Evolutionary conservation across 371 early-diverging fungal genomes (phyloP).

Genomic region (Globomyces sp.): DNA sequence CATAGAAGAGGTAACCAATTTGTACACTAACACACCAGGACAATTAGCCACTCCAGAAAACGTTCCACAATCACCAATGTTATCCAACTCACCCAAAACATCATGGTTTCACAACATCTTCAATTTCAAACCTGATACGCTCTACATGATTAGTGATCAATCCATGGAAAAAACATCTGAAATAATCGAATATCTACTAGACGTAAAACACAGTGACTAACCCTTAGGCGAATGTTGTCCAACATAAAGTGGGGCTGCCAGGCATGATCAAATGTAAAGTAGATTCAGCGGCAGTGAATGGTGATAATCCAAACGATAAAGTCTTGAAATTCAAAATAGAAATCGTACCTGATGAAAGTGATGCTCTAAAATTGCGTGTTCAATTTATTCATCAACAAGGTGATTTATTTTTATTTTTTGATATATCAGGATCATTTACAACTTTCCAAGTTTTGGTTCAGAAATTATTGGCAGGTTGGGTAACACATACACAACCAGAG

Average conservation of each 20-base stretch:
- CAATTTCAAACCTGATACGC: conserved; percentile 37
- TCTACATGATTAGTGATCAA: conserved; percentile 8
- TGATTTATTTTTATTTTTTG: conserved; percentile 11
- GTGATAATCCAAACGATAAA: conserved; percentile 23
- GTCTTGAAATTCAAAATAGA: conserved; percentile 57
- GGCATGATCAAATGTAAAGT: conserved; percentile 50
- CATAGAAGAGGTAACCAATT: conserved; percentile 24
- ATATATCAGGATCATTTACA: conserved; percentile 23
- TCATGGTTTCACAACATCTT: conserved; percentile 45
- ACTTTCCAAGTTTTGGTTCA: conserved; percentile 25
- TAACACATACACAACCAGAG: neutral
- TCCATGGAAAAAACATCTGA: conserved; percentile 7
- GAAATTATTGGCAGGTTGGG: conserved; percentile 22
- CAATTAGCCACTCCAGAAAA: conserved; percentile 6
- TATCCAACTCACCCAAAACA: conserved; percentile 36
- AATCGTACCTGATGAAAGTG: conserved; percentile 21
- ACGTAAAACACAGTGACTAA: neutral
- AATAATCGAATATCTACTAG: neutral
- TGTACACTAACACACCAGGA: neutral
- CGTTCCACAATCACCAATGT: conserved; percentile 31
- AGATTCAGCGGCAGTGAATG: conserved; percentile 25
- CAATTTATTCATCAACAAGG: conserved; percentile 46
- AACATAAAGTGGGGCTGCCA: neutral
- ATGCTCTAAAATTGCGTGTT: conserved; percentile 16
- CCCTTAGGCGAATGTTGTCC: neutral